These are phyloP conservation scores for Plantago coronopus DNA, from an alignment of 305 asterid species.

Conservation along the genomic window DNA sequence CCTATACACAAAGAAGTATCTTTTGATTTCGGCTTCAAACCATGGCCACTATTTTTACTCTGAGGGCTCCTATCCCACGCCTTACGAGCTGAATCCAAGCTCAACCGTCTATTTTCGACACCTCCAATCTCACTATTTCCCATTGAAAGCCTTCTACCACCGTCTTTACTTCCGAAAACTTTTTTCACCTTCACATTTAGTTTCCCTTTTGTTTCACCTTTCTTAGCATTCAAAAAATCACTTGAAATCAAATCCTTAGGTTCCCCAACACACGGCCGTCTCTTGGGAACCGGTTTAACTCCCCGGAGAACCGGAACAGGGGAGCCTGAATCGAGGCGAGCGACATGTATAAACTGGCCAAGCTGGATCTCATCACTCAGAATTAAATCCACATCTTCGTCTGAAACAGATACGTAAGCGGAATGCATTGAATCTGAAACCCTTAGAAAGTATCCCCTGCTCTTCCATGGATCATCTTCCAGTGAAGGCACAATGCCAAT, in stretches of 20 bases:
- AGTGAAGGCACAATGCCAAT: conserved; percentile 78
- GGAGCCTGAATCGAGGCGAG: conserved; percentile 64
- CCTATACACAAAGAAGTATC: conserved; percentile 19
- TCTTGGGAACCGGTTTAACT: conserved; percentile 63
- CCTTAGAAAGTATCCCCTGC: conserved; percentile 78
- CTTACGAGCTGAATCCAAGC: conserved; percentile 70
- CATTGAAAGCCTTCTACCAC: conserved; percentile 65
- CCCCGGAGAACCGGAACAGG: conserved; percentile 87
- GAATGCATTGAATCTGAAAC: conserved; percentile 91
- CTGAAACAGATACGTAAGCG: conserved; percentile 77
- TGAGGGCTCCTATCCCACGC: conserved; percentile 71
- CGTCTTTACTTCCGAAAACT: conserved; percentile 36
- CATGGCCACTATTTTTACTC: conserved; percentile 30
- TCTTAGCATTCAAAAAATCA: conserved; percentile 59
- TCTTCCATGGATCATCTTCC: conserved; percentile 89
- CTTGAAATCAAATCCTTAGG: conserved; percentile 88
- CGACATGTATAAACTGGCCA: conserved; percentile 76
- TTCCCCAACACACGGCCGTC: conserved; percentile 69
- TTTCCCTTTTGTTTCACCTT: conserved; percentile 36
- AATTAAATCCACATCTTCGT: conserved; percentile 70
- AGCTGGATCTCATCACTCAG: conserved; percentile 69
- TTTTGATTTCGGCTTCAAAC: conserved; percentile 35
- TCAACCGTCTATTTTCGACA: conserved; percentile 55
- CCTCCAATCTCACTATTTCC: conserved; percentile 45
- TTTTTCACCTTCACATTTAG: conserved; percentile 38